Percentiles rank a stretch among this genome's conserved stretches.
Evolutionary conservation across 1,284 basidiomycete genomes (phyloP).

Genomic region (Puccinia horiana): DNA sequence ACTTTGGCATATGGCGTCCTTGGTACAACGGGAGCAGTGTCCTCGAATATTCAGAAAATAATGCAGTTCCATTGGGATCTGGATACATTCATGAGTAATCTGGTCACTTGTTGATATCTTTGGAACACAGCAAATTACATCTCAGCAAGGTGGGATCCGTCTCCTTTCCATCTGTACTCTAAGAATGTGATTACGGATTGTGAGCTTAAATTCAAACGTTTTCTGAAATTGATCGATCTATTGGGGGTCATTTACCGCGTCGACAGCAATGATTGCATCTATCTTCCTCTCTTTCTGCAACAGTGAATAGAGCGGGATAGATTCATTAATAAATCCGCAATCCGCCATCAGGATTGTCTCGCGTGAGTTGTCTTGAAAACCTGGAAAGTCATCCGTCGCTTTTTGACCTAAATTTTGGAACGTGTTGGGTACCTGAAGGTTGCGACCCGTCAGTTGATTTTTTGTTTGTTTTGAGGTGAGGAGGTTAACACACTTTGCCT

Average conservation of each 20-base stretch:
- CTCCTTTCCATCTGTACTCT: conserved; percentile 2
- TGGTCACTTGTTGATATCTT: neutral
- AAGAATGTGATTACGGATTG: neutral
- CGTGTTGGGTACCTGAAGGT: conserved; percentile 40
- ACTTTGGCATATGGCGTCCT: conserved; percentile 38
- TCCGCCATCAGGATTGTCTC: conserved; percentile 41
- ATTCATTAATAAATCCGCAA: conserved; percentile 36
- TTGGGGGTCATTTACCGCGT: conserved; percentile 24
- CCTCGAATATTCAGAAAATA: conserved; percentile 38
- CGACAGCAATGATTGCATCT: conserved; percentile 47
- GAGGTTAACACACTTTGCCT: conserved; percentile 28
- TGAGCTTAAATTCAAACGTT: neutral
- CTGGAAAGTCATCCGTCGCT: neutral
- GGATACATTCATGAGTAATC: neutral
- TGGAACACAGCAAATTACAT: conserved; percentile 5
- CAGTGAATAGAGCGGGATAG: conserved; percentile 36
- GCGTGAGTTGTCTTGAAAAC: conserved; percentile 24
- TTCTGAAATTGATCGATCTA: neutral
- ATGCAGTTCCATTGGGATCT: conserved; percentile 49
- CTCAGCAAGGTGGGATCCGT: conserved; percentile 1
- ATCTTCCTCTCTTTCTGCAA: conserved; percentile 36
- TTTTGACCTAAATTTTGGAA: conserved; percentile 28
- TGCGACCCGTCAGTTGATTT: neutral
- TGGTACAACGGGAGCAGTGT: conserved; percentile 19
- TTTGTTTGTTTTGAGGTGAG: too few relatives aligned